Percentiles rank a stretch among this genome's conserved stretches.
These are phyloP conservation scores for Suhomyces canberraensis DNA, from an alignment of 805 yeast species.

Conservation along the genomic window DNA sequence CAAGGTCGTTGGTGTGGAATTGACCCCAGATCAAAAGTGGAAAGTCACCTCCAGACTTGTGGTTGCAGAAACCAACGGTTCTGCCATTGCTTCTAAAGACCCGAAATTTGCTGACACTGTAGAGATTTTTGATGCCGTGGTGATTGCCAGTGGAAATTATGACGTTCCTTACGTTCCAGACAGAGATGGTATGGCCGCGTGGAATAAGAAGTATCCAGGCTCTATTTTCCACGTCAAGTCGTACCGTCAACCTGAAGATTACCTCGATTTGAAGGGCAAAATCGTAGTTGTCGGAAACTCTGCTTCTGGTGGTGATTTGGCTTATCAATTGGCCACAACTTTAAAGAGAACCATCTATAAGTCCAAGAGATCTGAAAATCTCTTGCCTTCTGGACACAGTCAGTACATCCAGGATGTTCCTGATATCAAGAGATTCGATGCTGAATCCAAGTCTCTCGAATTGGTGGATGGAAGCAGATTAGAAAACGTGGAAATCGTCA, in stretches of 20 bases:
- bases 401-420: slow-evolving; percentile 40
- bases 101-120: slow-evolving; percentile 10
- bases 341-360: slow-evolving; percentile 44
- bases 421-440: slow-evolving; percentile 40
- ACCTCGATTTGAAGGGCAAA: slow-evolving; percentile 25
- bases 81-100: slow-evolving; percentile 7
- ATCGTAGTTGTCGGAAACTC: slow-evolving; percentile 73
- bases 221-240: slow-evolving; percentile 34
- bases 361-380: slow-evolving; percentile 46
- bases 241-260: slow-evolving; percentile 23
- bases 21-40: slow-evolving; percentile 36
- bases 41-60: slow-evolving; percentile 35
- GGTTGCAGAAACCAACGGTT: slow-evolving; percentile 28
- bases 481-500: slow-evolving; percentile 22
- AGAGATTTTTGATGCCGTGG: slow-evolving; percentile 34
- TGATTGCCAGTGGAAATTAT: slow-evolving; percentile 39
- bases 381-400: slow-evolving; percentile 43
- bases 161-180: slow-evolving; percentile 35
- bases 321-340: slow-evolving; percentile 52
- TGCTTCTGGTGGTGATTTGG: slow-evolving; percentile 72
- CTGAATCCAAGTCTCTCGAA: slow-evolving; percentile 24
- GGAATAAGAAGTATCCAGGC: slow-evolving; percentile 23
- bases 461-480: slow-evolving; percentile 24
- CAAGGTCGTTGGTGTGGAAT: slow-evolving; percentile 42
- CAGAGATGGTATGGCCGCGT: slow-evolving; percentile 28